Percentiles rank a stretch among this genome's conserved stretches.
Conservation (phyloP, 805 yeast genomes). For the Barnettozyma wickerhamii region DNA sequence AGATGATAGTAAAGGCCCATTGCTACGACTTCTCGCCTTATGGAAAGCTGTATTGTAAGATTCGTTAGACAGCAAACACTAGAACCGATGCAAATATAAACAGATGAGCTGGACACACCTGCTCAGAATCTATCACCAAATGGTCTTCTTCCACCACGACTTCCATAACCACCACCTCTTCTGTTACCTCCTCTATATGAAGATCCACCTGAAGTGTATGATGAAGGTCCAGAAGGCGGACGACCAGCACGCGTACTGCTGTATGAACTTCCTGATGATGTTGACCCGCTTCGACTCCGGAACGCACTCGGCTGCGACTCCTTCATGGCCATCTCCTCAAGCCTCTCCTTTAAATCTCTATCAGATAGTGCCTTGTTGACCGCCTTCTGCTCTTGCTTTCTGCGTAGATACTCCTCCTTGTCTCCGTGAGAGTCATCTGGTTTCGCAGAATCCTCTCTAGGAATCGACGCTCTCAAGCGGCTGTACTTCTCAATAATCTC, state of each 20-base stretch:
- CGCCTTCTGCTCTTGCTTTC: not conserved
- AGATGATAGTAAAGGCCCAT: too few relatives aligned
- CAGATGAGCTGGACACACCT: too few relatives aligned
- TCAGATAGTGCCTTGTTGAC: not conserved
- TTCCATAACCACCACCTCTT: not conserved
- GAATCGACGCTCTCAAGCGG: slow-evolving; percentile 48
- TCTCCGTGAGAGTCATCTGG: not conserved
- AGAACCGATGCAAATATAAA: too few relatives aligned
- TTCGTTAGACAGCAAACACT: too few relatives aligned
- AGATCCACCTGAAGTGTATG: not conserved
- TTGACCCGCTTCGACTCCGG: not conserved
- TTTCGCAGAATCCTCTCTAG: slow-evolving; percentile 30
- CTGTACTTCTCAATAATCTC: slow-evolving; percentile 60
- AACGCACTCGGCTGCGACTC: not conserved
- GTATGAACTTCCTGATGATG: not conserved
- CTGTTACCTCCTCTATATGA: not conserved
- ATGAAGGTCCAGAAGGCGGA: too few relatives aligned
- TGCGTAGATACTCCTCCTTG: not conserved
- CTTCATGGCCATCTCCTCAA: not conserved
- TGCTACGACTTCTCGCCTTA: too few relatives aligned
- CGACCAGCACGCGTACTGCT: not conserved
- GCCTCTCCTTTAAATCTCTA: not conserved
- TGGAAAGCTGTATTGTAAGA: too few relatives aligned
- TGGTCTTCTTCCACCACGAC: not conserved
- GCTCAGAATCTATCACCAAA: slow-evolving; percentile 1